Evolutionary conservation across 371 early-diverging fungal species (phyloP), one percentile per base, ranked within the genome.

Genomic region (Mortierella sp.): DNA sequence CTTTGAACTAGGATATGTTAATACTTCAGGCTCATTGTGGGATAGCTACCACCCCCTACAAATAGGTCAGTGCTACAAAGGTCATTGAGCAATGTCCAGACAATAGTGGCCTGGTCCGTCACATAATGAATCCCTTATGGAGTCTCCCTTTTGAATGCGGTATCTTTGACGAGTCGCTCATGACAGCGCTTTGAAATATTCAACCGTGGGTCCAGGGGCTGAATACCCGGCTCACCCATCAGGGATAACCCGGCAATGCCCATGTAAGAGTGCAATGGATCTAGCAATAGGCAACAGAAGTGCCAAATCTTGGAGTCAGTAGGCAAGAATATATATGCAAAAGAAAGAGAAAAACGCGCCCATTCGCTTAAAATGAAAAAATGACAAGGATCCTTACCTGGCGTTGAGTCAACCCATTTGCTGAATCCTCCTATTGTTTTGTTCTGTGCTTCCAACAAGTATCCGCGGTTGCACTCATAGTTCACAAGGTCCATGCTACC

Each of bases 241-340:
- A 94, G 67, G 0, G 93, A 86, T 15, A 94, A 76, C 0, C 89
- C 91, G 2, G 95, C 93, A 12, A 97, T 67, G 28, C 94, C 95
- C 91, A 97, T 90, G 75, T 95, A 95, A 0, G 96, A 85, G 70
- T 97, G 98, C 81, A 96, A 68, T 18, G 93, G 77, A 80, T 97
- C 98, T 87, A 84, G 66, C 26, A 43, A 52, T 4, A 18, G 9
- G 23, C 21, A 3, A 53, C 15, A 7, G 21, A 7, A 21, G 14
- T 16, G 2, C 4, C 50, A 50, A 50, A 53, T 7, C n/a, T n/a
- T n/a, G n/a, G n/a, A n/a, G 25, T 19, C 18, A 1, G 29, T 60
- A 15, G 37, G 3, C 37, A 37, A 37, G 3, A 37, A 37, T 5
- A n/a, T n/a, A n/a, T n/a, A n/a, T n/a, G 7, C 4, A 37, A 45